Evolutionary conservation across 2,329 filamentous ascomycete species (phyloP), one percentile per base, ranked within the genome.

Genomic region (Volutella citrinella): DNA sequence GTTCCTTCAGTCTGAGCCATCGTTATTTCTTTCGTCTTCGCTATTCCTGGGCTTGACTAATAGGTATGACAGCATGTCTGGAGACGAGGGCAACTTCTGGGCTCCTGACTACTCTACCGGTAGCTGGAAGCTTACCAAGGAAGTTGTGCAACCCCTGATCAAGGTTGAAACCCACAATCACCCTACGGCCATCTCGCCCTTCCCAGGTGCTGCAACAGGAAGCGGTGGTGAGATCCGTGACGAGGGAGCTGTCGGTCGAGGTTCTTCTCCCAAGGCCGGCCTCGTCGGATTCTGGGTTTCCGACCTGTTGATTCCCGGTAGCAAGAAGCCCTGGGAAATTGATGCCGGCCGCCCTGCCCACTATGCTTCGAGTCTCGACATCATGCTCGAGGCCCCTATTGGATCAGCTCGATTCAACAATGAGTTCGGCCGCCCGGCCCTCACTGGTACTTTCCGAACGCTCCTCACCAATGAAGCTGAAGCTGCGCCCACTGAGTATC

Each of bases 161-260:
- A 98, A 98, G 68, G 93, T 97, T 31, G 93, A 98, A 68, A 97
- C 93, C 3, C 91, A 97, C 67, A 97, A 97, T 62, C 91, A 97
- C 56, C 91, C 91, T 4, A 97, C 93, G 6, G 91, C 91, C 8
- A 94, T 98, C 33, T 95, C 89, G 1, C 90, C 90, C 0, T 95
- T 87, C 56, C 74, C 91, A 5, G 93, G 93, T 55, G 93, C 93
- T 9, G 93, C 93, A 7, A 98, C 93, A 23, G 93, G 93, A 18
- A 90, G 90, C 19, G 93, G 93, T 49, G 93, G 93, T 51, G 91
- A 97, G 60, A 96, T 97, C 49, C 77, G 91, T 67, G 90, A 97
- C 52, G 91, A 97, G 63, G 93, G 90, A 34, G 87, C 93, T 7
- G 93, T 97, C 7, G 93, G 93, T 33, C 76, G 90, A 57, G 93